phyloP scores from a whole-genome alignment of 2,329 filamentous ascomycete genomes.

The Penicillium aurantiogriseum region DNA sequence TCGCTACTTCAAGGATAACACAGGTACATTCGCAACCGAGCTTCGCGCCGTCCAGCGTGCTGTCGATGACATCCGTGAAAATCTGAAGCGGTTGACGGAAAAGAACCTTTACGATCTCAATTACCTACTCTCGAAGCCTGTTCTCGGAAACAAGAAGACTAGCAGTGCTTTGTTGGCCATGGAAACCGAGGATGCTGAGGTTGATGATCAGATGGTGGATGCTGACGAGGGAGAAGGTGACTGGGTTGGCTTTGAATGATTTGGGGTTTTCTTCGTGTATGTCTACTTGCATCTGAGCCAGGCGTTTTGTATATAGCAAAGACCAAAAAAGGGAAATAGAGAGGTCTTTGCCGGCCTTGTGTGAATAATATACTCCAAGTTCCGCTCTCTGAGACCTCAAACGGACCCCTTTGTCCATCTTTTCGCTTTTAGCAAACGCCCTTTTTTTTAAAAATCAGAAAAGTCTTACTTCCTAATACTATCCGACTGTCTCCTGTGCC shows the following conservation, averaged over 20 bases:
- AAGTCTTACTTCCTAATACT: constrained; percentile 10
- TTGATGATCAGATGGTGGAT: constrained; percentile 32
- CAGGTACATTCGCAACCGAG: constrained; percentile 77
- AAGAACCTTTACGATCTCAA: constrained; percentile 88
- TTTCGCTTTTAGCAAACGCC: constrained; percentile 5
- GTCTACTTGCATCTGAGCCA: constrained; percentile 32
- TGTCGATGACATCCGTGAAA: constrained; percentile 74
- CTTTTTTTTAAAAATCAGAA: not conserved
- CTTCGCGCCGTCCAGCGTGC: constrained; percentile 78
- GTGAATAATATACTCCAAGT: constrained; percentile 7
- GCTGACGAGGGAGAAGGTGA: constrained; percentile 47
- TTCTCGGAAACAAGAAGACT: constrained; percentile 33
- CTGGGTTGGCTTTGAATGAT: constrained; percentile 56
- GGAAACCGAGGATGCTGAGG: constrained; percentile 28
- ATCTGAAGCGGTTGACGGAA: constrained; percentile 78
- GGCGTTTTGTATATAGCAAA: constrained; percentile 23
- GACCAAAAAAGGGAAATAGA: constrained; percentile 23
- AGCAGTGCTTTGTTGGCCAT: constrained; percentile 31
- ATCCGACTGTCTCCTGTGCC: constrained; percentile 18
- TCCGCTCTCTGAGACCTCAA: constrained; percentile 9
- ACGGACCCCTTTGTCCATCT: constrained; percentile 1
- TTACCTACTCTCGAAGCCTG: constrained; percentile 65
- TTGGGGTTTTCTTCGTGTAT: constrained; percentile 15
- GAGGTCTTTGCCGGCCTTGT: constrained; percentile 11
- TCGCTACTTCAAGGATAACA: constrained; percentile 76